Conservation (phyloP, 495 filamentous ascomycete species). For the Bathelium albidoporum region DNA sequence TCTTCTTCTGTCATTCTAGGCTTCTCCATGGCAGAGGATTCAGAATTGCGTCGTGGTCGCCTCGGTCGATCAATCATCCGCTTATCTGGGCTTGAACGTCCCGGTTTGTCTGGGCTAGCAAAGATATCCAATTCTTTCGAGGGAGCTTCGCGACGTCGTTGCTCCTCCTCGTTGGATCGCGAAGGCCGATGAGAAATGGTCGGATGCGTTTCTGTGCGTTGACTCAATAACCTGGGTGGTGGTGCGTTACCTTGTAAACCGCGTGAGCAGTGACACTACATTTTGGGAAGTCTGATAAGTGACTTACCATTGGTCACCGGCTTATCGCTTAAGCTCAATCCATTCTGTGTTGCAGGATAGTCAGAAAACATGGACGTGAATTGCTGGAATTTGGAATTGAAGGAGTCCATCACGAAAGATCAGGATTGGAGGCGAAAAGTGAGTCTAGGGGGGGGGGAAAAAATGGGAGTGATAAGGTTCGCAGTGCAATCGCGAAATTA, state of each 20-base stretch:
- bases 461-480: not conserved
- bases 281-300: not conserved
- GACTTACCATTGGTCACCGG: constrained; percentile 19
- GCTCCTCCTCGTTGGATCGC: constrained; percentile 32
- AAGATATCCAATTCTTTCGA: constrained; percentile 45
- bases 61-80: constrained; percentile 7
- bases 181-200: constrained; percentile 21
- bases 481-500: not conserved
- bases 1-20: constrained; percentile 40
- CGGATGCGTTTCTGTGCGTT: constrained; percentile 22
- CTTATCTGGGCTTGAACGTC: not conserved
- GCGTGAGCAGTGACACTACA: not conserved
- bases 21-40: constrained; percentile 75
- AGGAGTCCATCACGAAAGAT: constrained; percentile 15
- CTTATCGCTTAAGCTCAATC: constrained; percentile 29
- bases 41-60: constrained; percentile 78
- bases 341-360: constrained; percentile 28
- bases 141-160: constrained; percentile 31
- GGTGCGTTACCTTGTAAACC: constrained; percentile 7
- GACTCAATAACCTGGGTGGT: constrained; percentile 1
- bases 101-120: constrained; percentile 35
- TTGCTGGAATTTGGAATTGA: constrained; percentile 23
- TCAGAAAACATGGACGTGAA: constrained; percentile 31
- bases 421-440: not conserved
- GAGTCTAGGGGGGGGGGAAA: not conserved